A percentile compares a stretch with the other conserved stretches of the same genome.
phyloP scores from a whole-genome alignment of 2,329 filamentous ascomycete genomes.

The Didymella lethalis region DNA sequence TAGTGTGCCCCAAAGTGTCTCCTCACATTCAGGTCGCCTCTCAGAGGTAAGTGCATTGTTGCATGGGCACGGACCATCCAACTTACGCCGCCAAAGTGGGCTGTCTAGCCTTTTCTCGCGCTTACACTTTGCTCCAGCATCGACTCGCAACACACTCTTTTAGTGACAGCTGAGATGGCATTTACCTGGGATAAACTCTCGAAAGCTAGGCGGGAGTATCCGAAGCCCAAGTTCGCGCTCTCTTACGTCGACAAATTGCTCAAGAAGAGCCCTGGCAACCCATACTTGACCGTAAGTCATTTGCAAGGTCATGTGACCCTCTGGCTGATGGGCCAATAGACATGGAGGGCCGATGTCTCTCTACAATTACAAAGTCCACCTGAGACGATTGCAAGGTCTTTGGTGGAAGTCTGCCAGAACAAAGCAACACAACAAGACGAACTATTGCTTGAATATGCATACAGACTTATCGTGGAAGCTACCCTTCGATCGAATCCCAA shows the following conservation, averaged over 20 bases:
- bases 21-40: neutral
- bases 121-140: constrained; percentile 17
- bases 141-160: constrained; percentile 11
- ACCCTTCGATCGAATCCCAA: constrained; percentile 19
- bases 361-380: constrained; percentile 28
- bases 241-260: constrained; percentile 44
- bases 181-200: constrained; percentile 47
- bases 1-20: neutral
- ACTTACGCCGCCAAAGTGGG: constrained; percentile 29
- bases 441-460: constrained; percentile 40
- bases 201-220: constrained; percentile 44
- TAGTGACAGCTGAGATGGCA: constrained; percentile 35
- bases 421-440: constrained; percentile 37
- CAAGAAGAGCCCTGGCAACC: constrained; percentile 48
- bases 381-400: constrained; percentile 19
- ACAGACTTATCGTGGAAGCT: constrained; percentile 34
- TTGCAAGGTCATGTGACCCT: constrained; percentile 1
- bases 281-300: constrained; percentile 43
- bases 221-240: constrained; percentile 47
- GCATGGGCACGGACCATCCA: constrained; percentile 16
- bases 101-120: constrained; percentile 26
- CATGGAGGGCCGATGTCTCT: constrained; percentile 44
- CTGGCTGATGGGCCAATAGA: constrained; percentile 25
- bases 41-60: neutral
- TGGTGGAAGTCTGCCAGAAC: constrained; percentile 31